Evolutionary conservation across 257 asterid genomes (phyloP).

Genomic region (Oldenlandia corymbosa): DNA sequence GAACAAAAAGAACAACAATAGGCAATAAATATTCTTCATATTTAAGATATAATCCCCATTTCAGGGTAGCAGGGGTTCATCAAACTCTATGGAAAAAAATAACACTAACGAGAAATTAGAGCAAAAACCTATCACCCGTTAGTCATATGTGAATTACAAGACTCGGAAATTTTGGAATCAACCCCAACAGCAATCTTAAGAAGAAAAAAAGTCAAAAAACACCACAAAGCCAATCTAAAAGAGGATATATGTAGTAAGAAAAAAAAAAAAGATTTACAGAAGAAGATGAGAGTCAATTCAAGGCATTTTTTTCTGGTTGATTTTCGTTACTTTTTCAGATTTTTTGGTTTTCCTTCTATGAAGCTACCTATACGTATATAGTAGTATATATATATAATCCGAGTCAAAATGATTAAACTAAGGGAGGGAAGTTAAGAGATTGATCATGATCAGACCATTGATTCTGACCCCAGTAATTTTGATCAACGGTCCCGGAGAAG

Average conservation of each 20-base stretch:
- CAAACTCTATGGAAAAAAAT: conserved; percentile 5
- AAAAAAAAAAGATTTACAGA: conserved; percentile 23
- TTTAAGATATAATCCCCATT: too few species aligned
- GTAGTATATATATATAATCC: conserved; percentile 5
- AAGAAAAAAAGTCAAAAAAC: not conserved
- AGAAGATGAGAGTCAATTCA: conserved; percentile 5
- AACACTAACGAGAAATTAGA: too few species aligned
- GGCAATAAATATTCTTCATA: too few species aligned
- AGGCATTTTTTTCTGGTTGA: conserved; percentile 5
- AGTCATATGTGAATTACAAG: conserved; percentile 12
- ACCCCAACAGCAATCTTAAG: not conserved
- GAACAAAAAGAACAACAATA: too few species aligned
- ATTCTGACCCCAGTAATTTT: conserved; percentile 64
- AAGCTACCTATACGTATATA: not conserved
- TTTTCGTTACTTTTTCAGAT: not conserved
- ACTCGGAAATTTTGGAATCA: conserved; percentile 4
- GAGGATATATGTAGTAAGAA: not conserved
- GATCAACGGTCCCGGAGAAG: conserved; percentile 62
- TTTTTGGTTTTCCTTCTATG: not conserved
- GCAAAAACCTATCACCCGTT: conserved; percentile 11
- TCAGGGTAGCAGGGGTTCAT: conserved; percentile 6
- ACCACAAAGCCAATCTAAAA: not conserved
- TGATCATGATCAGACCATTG: conserved; percentile 66
- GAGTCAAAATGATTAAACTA: conserved; percentile 22
- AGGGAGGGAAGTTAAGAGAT: conserved; percentile 54